These are phyloP conservation scores for Breviolum minutum DNA, from an alignment of 73 alveolate species.

Conservation along the genomic window DNA sequence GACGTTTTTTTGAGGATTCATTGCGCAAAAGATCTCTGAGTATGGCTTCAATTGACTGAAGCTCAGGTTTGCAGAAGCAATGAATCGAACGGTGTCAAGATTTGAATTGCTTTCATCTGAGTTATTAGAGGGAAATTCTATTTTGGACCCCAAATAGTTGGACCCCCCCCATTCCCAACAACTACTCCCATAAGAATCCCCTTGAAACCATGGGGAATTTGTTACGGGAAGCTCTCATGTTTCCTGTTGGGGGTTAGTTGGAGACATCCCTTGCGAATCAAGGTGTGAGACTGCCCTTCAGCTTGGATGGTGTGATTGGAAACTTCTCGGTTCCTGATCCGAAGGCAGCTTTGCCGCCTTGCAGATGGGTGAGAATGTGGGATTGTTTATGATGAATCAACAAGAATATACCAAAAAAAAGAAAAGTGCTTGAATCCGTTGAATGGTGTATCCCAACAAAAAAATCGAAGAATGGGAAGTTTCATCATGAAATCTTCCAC, in stretches of 20 bases:
- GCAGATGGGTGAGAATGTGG: background rate
- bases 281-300: conserved; percentile 79
- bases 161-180: background rate
- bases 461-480: background rate
- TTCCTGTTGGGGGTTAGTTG: background rate
- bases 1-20: background rate
- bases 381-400: background rate
- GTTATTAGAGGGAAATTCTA: too few relatives aligned
- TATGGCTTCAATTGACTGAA: conserved; percentile 57
- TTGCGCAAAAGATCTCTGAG: conserved; percentile 20
- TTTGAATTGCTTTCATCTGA: too few relatives aligned
- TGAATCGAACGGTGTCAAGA: too few relatives aligned
- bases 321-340: conserved; percentile 64
- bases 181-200: background rate
- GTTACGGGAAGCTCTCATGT: too few relatives aligned
- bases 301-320: conserved; percentile 79
- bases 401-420: too few relatives aligned
- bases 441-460: background rate
- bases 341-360: background rate
- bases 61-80: background rate
- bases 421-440: background rate
- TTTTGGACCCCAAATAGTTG: too few relatives aligned
- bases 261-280: background rate
- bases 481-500: too few relatives aligned
- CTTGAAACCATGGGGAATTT: background rate